Evolutionary conservation across 2,329 filamentous ascomycete genomes (phyloP).

Genomic region (Mollisia scopiformis): DNA sequence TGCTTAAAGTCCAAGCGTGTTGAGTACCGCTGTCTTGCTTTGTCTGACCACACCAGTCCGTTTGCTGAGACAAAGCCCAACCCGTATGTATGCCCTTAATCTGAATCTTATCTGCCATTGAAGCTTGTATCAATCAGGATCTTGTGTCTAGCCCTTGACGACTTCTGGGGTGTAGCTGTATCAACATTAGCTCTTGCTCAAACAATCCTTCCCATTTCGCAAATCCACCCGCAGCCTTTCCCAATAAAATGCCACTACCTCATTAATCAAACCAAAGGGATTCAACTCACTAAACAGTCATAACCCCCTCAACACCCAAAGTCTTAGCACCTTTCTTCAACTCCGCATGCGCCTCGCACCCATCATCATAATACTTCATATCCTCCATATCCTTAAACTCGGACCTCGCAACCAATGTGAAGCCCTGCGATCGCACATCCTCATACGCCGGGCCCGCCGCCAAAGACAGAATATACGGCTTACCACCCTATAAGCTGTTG

Average conservation of each 20-base stretch:
- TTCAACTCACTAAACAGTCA: conserved; percentile 31
- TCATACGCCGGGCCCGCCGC: conserved; percentile 50
- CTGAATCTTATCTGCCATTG: neutral
- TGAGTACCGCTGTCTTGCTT: neutral
- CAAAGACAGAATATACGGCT: conserved; percentile 57
- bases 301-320: conserved; percentile 26
- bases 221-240: neutral
- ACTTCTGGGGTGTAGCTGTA: neutral
- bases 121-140: too few species aligned
- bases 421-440: conserved; percentile 57
- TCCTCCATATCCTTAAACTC: conserved; percentile 57
- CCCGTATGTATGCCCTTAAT: neutral
- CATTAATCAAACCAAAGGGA: neutral
- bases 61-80: too few species aligned
- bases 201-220: neutral
- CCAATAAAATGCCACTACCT: neutral
- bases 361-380: conserved; percentile 61
- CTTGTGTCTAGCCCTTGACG: neutral
- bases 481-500: conserved; percentile 50
- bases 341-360: conserved; percentile 56
- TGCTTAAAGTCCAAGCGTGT: neutral
- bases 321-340: conserved; percentile 40
- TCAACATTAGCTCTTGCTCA: neutral
- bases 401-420: conserved; percentile 54
- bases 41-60: too few species aligned